Percentiles rank a stretch among this genome's conserved stretches.
These are phyloP conservation scores for Cercospora sp. DNA, from an alignment of 2,329 filamentous ascomycete genomes.

Conservation along the genomic window DNA sequence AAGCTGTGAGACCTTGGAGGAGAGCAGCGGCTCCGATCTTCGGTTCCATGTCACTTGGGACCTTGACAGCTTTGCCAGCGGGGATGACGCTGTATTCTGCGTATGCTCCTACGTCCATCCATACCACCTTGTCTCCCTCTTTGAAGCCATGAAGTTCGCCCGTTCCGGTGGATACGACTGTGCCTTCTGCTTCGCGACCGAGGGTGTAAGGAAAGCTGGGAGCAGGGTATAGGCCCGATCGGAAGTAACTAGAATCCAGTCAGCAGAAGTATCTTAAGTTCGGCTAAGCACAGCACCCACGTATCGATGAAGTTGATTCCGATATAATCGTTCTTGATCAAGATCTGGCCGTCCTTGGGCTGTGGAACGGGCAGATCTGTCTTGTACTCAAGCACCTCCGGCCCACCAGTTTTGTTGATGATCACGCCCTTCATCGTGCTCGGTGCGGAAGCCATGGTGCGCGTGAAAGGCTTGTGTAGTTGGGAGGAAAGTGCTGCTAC, in stretches of 20 bases:
- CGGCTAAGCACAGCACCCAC: slow-evolving; percentile 42
- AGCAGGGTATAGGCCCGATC: slow-evolving; percentile 74
- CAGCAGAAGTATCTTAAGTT: neutral
- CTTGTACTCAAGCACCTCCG: slow-evolving; percentile 70
- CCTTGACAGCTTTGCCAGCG: slow-evolving; percentile 57
- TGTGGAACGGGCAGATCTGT: slow-evolving; percentile 70
- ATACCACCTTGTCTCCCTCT: slow-evolving; percentile 71
- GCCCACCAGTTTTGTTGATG: slow-evolving; percentile 70
- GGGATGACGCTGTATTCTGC: slow-evolving; percentile 61
- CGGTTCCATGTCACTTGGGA: slow-evolving; percentile 63
- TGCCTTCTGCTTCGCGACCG: slow-evolving; percentile 77
- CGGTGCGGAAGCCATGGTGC: slow-evolving; percentile 55
- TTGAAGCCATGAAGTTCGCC: slow-evolving; percentile 56
- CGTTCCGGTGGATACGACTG: slow-evolving; percentile 62
- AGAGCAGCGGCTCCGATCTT: slow-evolving; percentile 67
- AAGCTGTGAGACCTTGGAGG: slow-evolving; percentile 81
- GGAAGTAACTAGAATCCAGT: slow-evolving; percentile 66
- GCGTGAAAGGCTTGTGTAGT: slow-evolving; percentile 4
- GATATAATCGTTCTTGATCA: slow-evolving; percentile 77
- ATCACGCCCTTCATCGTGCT: slow-evolving; percentile 72
- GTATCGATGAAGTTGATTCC: slow-evolving; percentile 91
- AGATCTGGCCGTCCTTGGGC: slow-evolving; percentile 67
- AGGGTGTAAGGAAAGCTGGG: slow-evolving; percentile 71
- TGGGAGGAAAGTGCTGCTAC: slow-evolving; percentile 30
- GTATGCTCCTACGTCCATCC: slow-evolving; percentile 59